These are phyloP conservation scores for Macrotyloma uniflorum DNA, from an alignment of 306 rosid genomes.

Conservation along the genomic window DNA sequence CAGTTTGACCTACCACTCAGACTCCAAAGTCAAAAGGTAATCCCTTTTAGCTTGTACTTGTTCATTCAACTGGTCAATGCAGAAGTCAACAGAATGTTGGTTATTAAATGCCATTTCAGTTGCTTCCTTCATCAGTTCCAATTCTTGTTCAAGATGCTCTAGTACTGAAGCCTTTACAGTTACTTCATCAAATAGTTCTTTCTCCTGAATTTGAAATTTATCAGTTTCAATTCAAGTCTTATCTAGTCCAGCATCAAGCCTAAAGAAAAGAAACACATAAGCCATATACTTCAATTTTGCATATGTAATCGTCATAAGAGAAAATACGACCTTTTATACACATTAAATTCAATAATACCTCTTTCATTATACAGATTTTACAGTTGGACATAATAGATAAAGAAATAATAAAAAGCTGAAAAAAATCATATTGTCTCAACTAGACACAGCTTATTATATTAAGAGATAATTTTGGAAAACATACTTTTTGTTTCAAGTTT, in stretches of 20 bases:
- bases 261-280: slow-evolving; percentile 20
- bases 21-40: slow-evolving; percentile 57
- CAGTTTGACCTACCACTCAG: slow-evolving; percentile 56
- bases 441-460: slow-evolving; percentile 25
- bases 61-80: slow-evolving; percentile 59
- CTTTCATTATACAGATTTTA: slow-evolving; percentile 26
- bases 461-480: slow-evolving; percentile 12
- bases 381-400: slow-evolving; percentile 27
- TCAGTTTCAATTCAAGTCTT: slow-evolving; percentile 40
- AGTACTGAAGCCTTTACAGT: slow-evolving; percentile 49
- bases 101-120: slow-evolving; percentile 57
- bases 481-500: slow-evolving; percentile 39
- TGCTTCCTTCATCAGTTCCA: slow-evolving; percentile 60
- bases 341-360: slow-evolving; percentile 17
- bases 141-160: slow-evolving; percentile 66
- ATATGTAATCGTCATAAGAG: neutral
- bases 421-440: neutral
- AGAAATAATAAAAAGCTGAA: neutral
- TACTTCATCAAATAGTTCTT: slow-evolving; percentile 45
- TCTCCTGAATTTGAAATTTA: slow-evolving; percentile 50
- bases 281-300: slow-evolving; percentile 2
- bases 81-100: slow-evolving; percentile 60
- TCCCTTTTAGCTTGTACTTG: slow-evolving; percentile 50
- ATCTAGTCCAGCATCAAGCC: slow-evolving; percentile 41
- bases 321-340: slow-evolving; percentile 1